phyloP scores from a whole-genome alignment of 2,329 filamentous ascomycete species.

The Venturia nashicola region DNA sequence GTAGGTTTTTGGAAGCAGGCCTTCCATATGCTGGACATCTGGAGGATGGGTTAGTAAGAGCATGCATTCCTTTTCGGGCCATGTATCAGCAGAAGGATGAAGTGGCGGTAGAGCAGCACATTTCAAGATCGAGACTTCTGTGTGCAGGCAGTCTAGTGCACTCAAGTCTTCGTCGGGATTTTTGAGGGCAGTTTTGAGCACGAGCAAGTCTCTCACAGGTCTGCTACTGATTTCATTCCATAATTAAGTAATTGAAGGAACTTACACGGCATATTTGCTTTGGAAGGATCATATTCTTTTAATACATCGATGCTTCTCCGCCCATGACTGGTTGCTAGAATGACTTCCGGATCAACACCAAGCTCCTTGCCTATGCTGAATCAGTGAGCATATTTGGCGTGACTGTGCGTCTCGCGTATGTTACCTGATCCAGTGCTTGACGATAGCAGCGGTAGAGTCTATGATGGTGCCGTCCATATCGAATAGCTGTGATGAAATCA shows the following conservation, averaged over 20 bases:
- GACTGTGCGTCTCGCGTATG: background rate
- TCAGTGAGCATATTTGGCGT: background rate
- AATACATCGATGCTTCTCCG: slow-evolving; percentile 80
- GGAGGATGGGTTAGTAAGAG: slow-evolving; percentile 10
- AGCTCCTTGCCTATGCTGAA: slow-evolving; percentile 70
- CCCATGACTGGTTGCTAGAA: slow-evolving; percentile 84
- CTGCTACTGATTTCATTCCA: background rate
- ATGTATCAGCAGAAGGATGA: background rate
- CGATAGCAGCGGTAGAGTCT: slow-evolving; percentile 64
- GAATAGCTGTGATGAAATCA: slow-evolving; percentile 34
- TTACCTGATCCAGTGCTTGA: slow-evolving; percentile 65
- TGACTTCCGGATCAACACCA: slow-evolving; percentile 69
- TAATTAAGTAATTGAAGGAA: no score
- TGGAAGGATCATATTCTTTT: slow-evolving; percentile 64
- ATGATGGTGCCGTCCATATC: slow-evolving; percentile 80
- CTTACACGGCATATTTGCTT: slow-evolving; percentile 89
- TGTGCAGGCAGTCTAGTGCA: background rate
- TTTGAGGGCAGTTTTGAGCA: background rate
- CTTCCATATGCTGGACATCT: slow-evolving; percentile 76
- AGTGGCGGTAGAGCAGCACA: background rate
- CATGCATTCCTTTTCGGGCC: background rate
- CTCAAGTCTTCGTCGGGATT: background rate
- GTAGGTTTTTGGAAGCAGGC: slow-evolving; percentile 61
- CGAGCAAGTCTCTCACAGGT: background rate
- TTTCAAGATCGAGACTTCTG: background rate